Conservation (phyloP, 768 basidiomycete genomes). For the Pisolithus orientalis region DNA sequence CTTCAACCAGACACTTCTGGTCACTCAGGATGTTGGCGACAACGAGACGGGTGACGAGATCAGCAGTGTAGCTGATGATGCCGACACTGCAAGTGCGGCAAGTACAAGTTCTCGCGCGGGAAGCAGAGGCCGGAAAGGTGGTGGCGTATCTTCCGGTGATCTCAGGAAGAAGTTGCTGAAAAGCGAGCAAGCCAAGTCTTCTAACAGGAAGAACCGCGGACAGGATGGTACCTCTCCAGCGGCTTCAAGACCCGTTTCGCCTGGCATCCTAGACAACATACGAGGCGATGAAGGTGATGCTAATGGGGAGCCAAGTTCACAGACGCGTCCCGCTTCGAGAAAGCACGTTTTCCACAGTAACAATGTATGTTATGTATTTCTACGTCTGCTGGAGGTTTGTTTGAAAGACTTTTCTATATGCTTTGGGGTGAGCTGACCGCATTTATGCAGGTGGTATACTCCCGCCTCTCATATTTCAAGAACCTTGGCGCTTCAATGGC, state of each 20-base stretch:
- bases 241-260: constrained; percentile 58
- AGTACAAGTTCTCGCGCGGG: constrained; percentile 24
- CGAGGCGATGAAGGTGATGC: constrained; percentile 26
- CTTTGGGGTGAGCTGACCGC: background rate
- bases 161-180: constrained; percentile 75
- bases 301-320: constrained; percentile 9
- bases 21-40: constrained; percentile 54
- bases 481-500: constrained; percentile 47
- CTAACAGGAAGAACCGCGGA: constrained; percentile 50
- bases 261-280: constrained; percentile 43
- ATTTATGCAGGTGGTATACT: constrained; percentile 63
- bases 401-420: background rate
- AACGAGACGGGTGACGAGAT: constrained; percentile 50
- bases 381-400: constrained; percentile 82
- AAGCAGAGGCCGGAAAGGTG: constrained; percentile 35
- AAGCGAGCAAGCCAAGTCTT: constrained; percentile 75
- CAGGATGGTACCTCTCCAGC: constrained; percentile 49
- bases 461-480: constrained; percentile 77
- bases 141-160: constrained; percentile 44
- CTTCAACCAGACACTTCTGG: constrained; percentile 67
- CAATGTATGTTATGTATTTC: constrained; percentile 78
- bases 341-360: constrained; percentile 79
- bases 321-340: constrained; percentile 33
- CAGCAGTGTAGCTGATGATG: constrained; percentile 31
- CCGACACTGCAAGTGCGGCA: constrained; percentile 27